Conservation (phyloP, 31 red algal genomes). For the Pterothamnion heteromorphum region DNA sequence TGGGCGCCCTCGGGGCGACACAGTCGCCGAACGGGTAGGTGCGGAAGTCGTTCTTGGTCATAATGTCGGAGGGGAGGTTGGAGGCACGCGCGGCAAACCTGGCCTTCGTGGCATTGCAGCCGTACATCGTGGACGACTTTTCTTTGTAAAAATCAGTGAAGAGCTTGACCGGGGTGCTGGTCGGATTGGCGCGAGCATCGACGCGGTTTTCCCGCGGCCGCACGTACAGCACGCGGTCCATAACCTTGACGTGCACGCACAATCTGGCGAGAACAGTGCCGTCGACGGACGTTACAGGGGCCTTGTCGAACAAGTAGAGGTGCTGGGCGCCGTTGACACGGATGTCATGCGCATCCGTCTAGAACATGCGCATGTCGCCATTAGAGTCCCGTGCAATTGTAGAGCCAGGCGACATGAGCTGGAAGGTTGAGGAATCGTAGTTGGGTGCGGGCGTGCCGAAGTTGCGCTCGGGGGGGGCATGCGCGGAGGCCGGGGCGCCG, state of each 20-base stretch:
- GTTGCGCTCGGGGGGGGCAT: conserved; percentile 14
- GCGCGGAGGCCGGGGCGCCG: neutral
- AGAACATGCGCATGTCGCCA: conserved; percentile 75
- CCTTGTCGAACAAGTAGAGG: conserved; percentile 81
- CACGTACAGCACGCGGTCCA: conserved; percentile 67
- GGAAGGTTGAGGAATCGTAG: neutral
- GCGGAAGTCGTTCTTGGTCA: conserved; percentile 66
- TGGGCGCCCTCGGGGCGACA: conserved; percentile 53
- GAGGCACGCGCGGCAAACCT: neutral
- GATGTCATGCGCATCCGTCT: conserved; percentile 82
- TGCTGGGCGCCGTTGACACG: conserved; percentile 64
- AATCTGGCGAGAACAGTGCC: conserved; percentile 52
- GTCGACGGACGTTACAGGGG: conserved; percentile 28
- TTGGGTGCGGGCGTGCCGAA: neutral
- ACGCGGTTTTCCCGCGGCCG: conserved; percentile 53
- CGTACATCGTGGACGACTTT: conserved; percentile 42
- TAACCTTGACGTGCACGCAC: conserved; percentile 63
- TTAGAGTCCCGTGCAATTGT: conserved; percentile 53
- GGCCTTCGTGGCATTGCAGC: conserved; percentile 7
- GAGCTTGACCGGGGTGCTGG: conserved; percentile 49
- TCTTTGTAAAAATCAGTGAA: conserved; percentile 58
- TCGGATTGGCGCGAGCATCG: neutral
- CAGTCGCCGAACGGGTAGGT: conserved; percentile 64
- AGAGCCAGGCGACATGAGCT: neutral
- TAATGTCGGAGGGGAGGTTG: conserved; percentile 50